These are phyloP conservation scores for Entomortierella lignicola DNA, from an alignment of 192 early-diverging fungal genomes.

Conservation along the genomic window DNA sequence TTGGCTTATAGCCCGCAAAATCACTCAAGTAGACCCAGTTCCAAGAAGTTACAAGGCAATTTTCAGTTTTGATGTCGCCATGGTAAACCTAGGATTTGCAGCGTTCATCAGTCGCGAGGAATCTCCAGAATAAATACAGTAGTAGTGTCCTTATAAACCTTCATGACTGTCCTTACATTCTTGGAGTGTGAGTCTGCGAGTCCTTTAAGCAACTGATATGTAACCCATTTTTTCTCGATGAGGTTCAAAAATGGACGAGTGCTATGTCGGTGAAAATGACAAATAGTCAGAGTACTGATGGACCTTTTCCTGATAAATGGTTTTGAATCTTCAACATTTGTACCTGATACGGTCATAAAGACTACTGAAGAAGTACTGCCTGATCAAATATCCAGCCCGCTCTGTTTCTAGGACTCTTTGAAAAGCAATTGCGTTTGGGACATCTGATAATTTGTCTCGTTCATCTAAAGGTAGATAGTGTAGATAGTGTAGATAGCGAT, in stretches of 20 bases:
- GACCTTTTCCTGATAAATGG: no score
- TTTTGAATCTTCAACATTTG: no score
- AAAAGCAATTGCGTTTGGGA: slow-evolving; percentile 86
- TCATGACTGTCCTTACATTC: no score
- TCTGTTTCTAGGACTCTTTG: slow-evolving; percentile 89
- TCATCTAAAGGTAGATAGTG: slow-evolving; percentile 60
- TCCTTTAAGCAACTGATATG: slow-evolving; percentile 86
- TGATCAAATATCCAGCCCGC: slow-evolving; percentile 86
- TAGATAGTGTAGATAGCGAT: not conserved
- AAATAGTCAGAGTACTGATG: not conserved
- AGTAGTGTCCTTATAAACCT: no score
- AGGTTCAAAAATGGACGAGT: slow-evolving; percentile 91
- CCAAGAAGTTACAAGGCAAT: slow-evolving; percentile 94
- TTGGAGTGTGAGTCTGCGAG: slow-evolving; percentile 82
- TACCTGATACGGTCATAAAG: slow-evolving; percentile 97
- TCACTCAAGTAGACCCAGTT: slow-evolving; percentile 93
- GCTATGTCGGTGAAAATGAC: slow-evolving; percentile 57
- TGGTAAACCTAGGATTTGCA: slow-evolving; percentile 74
- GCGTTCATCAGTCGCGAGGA: not conserved
- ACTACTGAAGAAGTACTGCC: slow-evolving; percentile 90
- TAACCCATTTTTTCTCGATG: slow-evolving; percentile 96
- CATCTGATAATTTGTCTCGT: slow-evolving; percentile 66
- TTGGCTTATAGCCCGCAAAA: slow-evolving; percentile 92
- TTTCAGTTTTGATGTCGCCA: slow-evolving; percentile 97
- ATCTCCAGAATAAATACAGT: not conserved